Percentiles rank a stretch among this genome's conserved stretches.
These are phyloP conservation scores for Tulasnella sp. DNA, from an alignment of 768 basidiomycete genomes.

Conservation along the genomic window DNA sequence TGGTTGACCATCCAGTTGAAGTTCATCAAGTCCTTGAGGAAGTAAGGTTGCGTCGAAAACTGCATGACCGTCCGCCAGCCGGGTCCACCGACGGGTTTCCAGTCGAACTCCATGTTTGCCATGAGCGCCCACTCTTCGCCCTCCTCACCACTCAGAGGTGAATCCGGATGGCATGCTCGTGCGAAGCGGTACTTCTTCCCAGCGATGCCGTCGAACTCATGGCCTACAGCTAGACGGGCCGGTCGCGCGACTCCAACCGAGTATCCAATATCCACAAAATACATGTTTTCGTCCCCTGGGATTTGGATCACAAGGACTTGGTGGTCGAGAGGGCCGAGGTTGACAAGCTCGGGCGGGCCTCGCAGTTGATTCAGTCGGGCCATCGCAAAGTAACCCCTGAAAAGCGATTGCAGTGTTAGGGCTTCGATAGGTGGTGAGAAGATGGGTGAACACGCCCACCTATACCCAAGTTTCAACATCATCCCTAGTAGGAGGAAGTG, in stretches of 20 bases:
- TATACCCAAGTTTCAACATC: slow-evolving; percentile 6
- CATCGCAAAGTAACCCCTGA: background rate
- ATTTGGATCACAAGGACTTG: no score
- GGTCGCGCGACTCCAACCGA: background rate
- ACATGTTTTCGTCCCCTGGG: background rate
- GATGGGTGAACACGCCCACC: background rate
- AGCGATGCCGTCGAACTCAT: background rate
- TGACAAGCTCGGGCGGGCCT: background rate
- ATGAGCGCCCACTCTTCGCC: slow-evolving; percentile 1
- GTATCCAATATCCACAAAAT: slow-evolving; percentile 3
- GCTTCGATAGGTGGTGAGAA: no score
- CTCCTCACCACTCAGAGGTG: background rate
- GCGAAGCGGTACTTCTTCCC: no score
- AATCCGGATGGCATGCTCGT: background rate
- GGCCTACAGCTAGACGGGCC: background rate
- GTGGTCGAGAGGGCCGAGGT: background rate
- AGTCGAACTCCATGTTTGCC: background rate
- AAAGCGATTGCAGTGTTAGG: background rate
- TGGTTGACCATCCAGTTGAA: background rate
- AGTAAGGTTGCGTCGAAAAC: background rate
- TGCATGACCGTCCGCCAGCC: background rate
- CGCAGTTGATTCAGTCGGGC: background rate
- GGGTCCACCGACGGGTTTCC: background rate
- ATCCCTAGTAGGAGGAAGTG: slow-evolving; percentile 4
- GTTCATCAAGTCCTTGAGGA: background rate